Evolutionary conservation across 371 early-diverging fungal genomes (phyloP), one percentile per base, ranked within the genome.

Genomic region (Mortierella sp.): DNA sequence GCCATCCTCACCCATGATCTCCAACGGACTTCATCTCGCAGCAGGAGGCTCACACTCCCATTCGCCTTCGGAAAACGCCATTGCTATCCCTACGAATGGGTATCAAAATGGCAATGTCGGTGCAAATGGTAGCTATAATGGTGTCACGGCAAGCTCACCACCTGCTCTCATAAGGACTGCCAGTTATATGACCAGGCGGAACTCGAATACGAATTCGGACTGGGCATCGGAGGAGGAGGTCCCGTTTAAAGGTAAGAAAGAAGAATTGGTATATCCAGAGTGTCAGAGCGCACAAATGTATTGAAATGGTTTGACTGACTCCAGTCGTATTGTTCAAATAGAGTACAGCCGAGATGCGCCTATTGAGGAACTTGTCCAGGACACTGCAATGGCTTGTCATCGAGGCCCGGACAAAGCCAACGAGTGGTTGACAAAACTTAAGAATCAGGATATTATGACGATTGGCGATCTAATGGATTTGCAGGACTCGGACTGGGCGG

Each of bases 381-480:
- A 93, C 52, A 87, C 90, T 16, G 92, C 91, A 4, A 62, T 80
- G 55, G 88, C 89, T 7, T 86, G 88, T 23, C 89, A 93, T 60
- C 89, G 94, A 15, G 86, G 86, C 25, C 71, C 81, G 18, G 93
- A 93, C 11, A 94, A 94, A 59, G 94, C 90, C 15, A 75, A 82
- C 29, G 93, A 93, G 65, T 94, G 94, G 94, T 80, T 91, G 4
- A 76, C 81, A 12, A 89, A 88, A 70, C 82, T 94, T 44, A 86
- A 91, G 64, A 75, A 84, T 45, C 93, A 94, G 74, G 94, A 94
- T 70, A 86, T 94, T 62, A 88, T 93, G 89, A 93, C 93, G 0
- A 92, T 94, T 7, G 94, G 93, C 1, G 94, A 94, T 73, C 80
- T 94, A 53, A 85, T 91, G 28, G 92, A 91, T 51, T 72, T 94